Evolutionary conservation across 1,284 basidiomycete genomes (phyloP).

Genomic region (Polyporus tsugae): DNA sequence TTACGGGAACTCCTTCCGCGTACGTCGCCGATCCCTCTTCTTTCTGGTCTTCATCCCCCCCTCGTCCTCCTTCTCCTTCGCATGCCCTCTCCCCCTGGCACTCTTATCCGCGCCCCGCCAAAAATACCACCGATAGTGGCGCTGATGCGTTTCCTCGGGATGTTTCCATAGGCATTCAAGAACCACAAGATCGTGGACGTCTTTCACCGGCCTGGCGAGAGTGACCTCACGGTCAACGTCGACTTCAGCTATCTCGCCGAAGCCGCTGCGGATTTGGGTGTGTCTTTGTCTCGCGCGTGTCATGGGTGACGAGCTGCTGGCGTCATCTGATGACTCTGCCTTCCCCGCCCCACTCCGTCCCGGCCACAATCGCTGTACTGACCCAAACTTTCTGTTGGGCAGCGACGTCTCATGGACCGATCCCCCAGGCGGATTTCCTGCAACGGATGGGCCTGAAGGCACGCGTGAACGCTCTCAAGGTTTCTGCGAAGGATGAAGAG

Average conservation of each 20-base stretch:
- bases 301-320: neutral
- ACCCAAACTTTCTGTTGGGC: conserved; percentile 8
- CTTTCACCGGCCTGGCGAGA: conserved; percentile 86
- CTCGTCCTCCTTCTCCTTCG: neutral
- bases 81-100: neutral
- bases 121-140: conserved; percentile 82
- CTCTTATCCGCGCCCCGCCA: conserved; percentile 32
- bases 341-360: conserved; percentile 7
- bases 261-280: conserved; percentile 73
- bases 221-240: conserved; percentile 95
- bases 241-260: conserved; percentile 92
- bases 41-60: neutral
- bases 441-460: conserved; percentile 62
- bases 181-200: conserved; percentile 88
- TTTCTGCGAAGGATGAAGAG: conserved; percentile 56
- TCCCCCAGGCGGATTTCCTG: conserved; percentile 70
- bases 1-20: conserved; percentile 84
- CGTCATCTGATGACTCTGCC: conserved; percentile 20
- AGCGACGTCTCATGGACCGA: conserved; percentile 57
- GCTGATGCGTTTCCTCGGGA: conserved; percentile 9
- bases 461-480: conserved; percentile 58
- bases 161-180: conserved; percentile 78
- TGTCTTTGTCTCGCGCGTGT: conserved; percentile 33
- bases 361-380: conserved; percentile 2
- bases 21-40: conserved; percentile 46